Evolutionary conservation across 257 asterid genomes (phyloP), one percentile per base, ranked within the genome.

Genomic region (Capsicum chinense): DNA sequence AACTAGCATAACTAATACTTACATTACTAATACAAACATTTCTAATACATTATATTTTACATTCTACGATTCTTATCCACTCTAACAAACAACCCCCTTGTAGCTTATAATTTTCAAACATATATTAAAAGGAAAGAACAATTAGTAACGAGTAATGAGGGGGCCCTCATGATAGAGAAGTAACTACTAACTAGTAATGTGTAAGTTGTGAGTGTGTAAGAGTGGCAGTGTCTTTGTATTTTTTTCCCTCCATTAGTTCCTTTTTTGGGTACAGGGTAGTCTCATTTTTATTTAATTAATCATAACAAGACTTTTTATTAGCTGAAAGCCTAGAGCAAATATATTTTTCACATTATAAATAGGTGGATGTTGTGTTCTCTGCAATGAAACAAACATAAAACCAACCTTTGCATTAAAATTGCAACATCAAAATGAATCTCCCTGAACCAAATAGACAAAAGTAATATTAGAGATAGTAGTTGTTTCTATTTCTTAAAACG

Each of bases 391-490:
- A 81, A 80, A 81, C 33, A 21, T 60, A 60, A 44, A 35, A 44
- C 73, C 63, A 52, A 26, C 42, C 63, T 21, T 76, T 21, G 13
- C 81, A 76, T 52, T 76, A 76, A 76, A 52, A 76, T 9, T 26
- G 81, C 54, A 82, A 52, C 14, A 66, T 37, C 78, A 35, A 57
- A 69, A 52, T 50, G 44, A 56, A 9, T 56, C 81, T 69, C 33
- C 56, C 54, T 67, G 67, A 68, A 56, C 47, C 33, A 57, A 63
- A 68, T 12, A 59, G 85, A 66, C 79, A 85, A 84, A 69, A 42
- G 15, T 39, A 68, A 66, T 35, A 26, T 26, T 1, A 26, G 33
- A 26, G 33, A 26, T 26, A 26, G 33, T 26, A 26, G 33, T 26
- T 26, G 33, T 26, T 26, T 26, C 33, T 26, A 26, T 26, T 26